Evolutionary conservation across 257 asterid genomes (phyloP), one percentile per base, ranked within the genome.

Genomic region (Datura wrightii): DNA sequence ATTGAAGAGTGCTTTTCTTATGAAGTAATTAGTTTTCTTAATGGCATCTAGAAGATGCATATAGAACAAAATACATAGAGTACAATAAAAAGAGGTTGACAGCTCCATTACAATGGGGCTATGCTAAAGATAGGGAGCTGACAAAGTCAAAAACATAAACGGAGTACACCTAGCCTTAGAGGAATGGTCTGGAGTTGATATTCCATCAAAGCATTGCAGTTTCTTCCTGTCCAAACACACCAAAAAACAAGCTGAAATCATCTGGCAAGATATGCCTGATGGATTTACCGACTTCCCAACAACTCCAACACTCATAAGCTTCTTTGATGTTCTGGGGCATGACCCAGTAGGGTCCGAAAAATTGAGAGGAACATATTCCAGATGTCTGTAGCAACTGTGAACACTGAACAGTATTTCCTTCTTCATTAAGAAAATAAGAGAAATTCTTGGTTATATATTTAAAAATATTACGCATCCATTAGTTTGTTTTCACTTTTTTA

Each of bases 31-130:
- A 69, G 79, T 41, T 69, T 41, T 41, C 52, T 69, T 41, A 69
- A 18, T 69, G 79, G 79, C 79, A 41, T 69, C 53, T 39, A 41
- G 79, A 69, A 69, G 79, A n/a, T 69, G 79, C 79, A 69, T 69
- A 67, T 16, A 41, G 53, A 69, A 69, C 53, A 69, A 69, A 37
- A 69, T 41, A 41, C 36, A 69, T 39, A 69, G 54, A 41, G 54
- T 4, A 8, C 34, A 69, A 69, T 24, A 69, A 18, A 18, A 7
- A 18, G 34, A 69, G 53, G 53, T 8, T 69, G 8, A 69, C 54
- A 8, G 34, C 79, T 69, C 53, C 79, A 69, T 69, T 69, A 69
- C 34, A 18, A 69, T 18, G 79, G 79, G n/a, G 31, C 34, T 69
- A 69, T 3, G 8, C 78, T 2, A 16, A 67, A 13, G 78, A 67